Conservation (phyloP, 1,284 basidiomycete species). For the Caloboletus firmus region DNA sequence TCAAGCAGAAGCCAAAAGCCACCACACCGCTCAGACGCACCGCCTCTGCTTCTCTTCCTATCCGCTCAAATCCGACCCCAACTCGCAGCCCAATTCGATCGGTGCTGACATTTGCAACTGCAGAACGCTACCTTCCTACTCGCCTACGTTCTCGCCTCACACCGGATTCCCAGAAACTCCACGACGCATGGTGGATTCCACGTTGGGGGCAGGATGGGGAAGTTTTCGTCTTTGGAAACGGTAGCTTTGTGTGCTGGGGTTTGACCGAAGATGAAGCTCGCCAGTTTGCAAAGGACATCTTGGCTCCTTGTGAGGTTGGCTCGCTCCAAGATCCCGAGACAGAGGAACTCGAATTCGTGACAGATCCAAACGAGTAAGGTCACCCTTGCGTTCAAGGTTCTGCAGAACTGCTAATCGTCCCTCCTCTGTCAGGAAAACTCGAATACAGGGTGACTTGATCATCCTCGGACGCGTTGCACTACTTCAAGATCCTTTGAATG, state of each 20-base stretch:
- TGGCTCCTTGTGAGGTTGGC: conserved; percentile 59
- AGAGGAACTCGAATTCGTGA: conserved; percentile 88
- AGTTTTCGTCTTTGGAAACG: conserved; percentile 83
- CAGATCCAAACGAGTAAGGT: conserved; percentile 73
- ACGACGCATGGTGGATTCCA: conserved; percentile 81
- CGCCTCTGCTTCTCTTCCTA: conserved; percentile 71
- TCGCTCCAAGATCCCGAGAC: conserved; percentile 73
- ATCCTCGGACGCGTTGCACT: conserved; percentile 74
- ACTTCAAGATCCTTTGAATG: conserved; percentile 44
- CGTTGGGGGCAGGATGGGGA: conserved; percentile 78
- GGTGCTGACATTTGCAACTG: conserved; percentile 74
- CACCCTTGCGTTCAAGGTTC: neutral
- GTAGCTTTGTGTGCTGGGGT: conserved; percentile 88
- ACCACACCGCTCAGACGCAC: conserved; percentile 69
- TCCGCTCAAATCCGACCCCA: conserved; percentile 76
- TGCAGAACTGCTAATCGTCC: conserved; percentile 7
- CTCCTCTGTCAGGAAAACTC: conserved; percentile 57
- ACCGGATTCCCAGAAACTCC: conserved; percentile 52
- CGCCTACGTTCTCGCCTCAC: conserved; percentile 57
- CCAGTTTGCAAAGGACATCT: conserved; percentile 64
- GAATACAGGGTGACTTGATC: conserved; percentile 86
- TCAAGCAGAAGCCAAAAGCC: conserved; percentile 69
- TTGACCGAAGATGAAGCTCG: conserved; percentile 76
- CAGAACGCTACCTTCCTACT: conserved; percentile 68
- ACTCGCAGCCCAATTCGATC: conserved; percentile 73